Evolutionary conservation across 805 yeast genomes (phyloP).

Genomic region (Monosporozyma servazzii): DNA sequence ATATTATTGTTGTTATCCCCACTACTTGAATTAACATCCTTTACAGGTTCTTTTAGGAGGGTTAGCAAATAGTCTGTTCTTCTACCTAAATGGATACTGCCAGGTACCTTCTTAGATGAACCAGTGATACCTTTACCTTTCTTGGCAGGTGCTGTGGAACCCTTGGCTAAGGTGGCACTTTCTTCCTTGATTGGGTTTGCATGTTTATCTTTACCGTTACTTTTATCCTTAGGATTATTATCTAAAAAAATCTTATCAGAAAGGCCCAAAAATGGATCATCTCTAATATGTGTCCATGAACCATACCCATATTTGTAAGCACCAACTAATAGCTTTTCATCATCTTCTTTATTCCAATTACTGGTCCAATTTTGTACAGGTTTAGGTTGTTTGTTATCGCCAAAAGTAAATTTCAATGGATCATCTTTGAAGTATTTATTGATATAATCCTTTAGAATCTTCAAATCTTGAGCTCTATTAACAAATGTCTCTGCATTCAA

Average conservation of each 20-base stretch:
- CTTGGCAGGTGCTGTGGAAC: slow-evolving; percentile 5
- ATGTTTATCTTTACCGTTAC: slow-evolving; percentile 5
- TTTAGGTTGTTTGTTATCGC: slow-evolving; percentile 45
- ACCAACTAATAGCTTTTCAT: slow-evolving; percentile 79
- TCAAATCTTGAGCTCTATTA: slow-evolving; percentile 79
- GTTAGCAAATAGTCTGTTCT: slow-evolving; percentile 79
- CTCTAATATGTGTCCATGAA: slow-evolving; percentile 88
- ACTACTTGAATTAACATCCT: slow-evolving; percentile 9
- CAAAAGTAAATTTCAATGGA: slow-evolving; percentile 52
- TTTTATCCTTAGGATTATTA: slow-evolving; percentile 22
- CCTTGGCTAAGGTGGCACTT: not conserved
- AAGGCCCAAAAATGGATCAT: slow-evolving; percentile 84
- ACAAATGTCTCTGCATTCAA: slow-evolving; percentile 84
- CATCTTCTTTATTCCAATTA: slow-evolving; percentile 76
- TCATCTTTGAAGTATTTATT: slow-evolving; percentile 44
- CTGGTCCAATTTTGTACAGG: slow-evolving; percentile 87
- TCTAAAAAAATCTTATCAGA: slow-evolving; percentile 74
- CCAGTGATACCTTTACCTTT: slow-evolving; percentile 23
- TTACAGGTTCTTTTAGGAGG: slow-evolving; percentile 55
- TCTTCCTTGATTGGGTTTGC: not conserved
- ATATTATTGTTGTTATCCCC: slow-evolving; percentile 8
- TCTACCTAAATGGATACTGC: slow-evolving; percentile 84
- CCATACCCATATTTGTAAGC: slow-evolving; percentile 91
- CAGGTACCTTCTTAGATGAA: slow-evolving; percentile 64
- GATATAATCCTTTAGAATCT: slow-evolving; percentile 46